phyloP scores from a whole-genome alignment of 208 protist species.

The Leishmania lainsoni region DNA sequence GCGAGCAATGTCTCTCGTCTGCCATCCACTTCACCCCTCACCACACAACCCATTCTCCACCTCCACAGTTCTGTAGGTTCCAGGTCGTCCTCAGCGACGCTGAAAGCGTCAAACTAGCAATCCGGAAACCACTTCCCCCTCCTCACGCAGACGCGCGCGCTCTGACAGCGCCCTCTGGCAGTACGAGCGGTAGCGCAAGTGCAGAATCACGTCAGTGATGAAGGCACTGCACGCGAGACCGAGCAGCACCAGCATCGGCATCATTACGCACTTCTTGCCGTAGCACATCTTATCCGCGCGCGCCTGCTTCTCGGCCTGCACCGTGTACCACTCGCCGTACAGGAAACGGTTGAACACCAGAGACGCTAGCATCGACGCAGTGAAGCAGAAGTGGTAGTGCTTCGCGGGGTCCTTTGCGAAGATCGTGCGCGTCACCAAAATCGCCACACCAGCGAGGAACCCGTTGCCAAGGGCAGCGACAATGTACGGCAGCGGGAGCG shows the following conservation, averaged over 20 bases:
- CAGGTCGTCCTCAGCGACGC: background rate
- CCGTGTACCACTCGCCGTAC: conserved; percentile 75
- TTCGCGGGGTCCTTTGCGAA: conserved; percentile 69
- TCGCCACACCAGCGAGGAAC: conserved; percentile 34
- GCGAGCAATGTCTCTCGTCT: background rate
- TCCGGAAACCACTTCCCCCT: background rate
- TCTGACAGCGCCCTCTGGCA: conserved; percentile 44
- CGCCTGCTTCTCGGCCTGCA: conserved; percentile 53
- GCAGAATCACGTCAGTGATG: conserved; percentile 33
- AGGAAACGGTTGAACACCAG: conserved; percentile 61
- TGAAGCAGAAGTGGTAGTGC: conserved; percentile 73
- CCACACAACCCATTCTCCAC: background rate
- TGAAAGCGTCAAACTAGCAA: background rate
- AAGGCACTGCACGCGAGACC: conserved; percentile 32
- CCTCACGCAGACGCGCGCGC: conserved; percentile 42
- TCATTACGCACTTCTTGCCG: conserved; percentile 49
- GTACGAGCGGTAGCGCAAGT: conserved; percentile 46
- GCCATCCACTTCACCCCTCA: background rate
- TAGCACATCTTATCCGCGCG: conserved; percentile 33
- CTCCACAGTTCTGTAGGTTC: background rate
- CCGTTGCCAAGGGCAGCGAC: conserved; percentile 62
- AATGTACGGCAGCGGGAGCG: conserved; percentile 59
- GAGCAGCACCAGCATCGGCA: conserved; percentile 48
- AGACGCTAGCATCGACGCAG: conserved; percentile 32
- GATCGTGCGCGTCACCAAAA: conserved; percentile 68